A percentile compares a stretch with the other conserved stretches of the same genome.
phyloP scores from a whole-genome alignment of 2,329 filamentous ascomycete genomes.

The Pseudogymnoascus sp. region DNA sequence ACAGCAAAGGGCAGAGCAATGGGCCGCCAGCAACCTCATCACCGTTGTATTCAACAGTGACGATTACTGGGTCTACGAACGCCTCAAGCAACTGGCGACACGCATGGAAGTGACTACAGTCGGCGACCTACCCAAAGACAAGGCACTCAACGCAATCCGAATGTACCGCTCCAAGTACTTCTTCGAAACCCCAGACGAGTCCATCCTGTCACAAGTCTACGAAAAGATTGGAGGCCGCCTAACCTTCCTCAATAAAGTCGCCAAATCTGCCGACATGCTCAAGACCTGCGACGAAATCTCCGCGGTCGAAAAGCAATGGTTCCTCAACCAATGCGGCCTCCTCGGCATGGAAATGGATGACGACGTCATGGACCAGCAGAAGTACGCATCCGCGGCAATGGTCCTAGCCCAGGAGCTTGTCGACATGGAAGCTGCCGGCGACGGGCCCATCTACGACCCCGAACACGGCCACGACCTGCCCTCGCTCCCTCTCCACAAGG shows the following conservation, averaged over 20 bases:
- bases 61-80: constrained; percentile 98
- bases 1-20: constrained; percentile 91
- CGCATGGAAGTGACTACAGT: constrained; percentile 91
- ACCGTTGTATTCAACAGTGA: constrained; percentile 94
- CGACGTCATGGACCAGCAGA: constrained; percentile 97
- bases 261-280: constrained; percentile 78
- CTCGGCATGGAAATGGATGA: constrained; percentile 78
- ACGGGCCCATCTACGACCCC: constrained; percentile 50
- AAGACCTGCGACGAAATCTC: constrained; percentile 67
- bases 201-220: constrained; percentile 69
- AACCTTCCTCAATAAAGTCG: constrained; percentile 81
- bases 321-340: constrained; percentile 72
- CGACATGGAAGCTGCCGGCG: constrained; percentile 41
- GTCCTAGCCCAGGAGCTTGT: constrained; percentile 85
- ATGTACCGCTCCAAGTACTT: constrained; percentile 79
- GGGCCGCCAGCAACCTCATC: constrained; percentile 85
- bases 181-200: constrained; percentile 47
- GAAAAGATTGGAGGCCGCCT: constrained; percentile 79
- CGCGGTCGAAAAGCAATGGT: constrained; percentile 67
- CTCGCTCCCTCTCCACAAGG: constrained; percentile 70
- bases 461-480: constrained; percentile 69
- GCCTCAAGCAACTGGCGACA: constrained; percentile 84
- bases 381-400: constrained; percentile 91
- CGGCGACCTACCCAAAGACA: constrained; percentile 69
- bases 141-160: constrained; percentile 68